Base-by-base conservation (phyloP, 2,329 filamentous ascomycete genomes). In the Fusarium globosum region DNA sequence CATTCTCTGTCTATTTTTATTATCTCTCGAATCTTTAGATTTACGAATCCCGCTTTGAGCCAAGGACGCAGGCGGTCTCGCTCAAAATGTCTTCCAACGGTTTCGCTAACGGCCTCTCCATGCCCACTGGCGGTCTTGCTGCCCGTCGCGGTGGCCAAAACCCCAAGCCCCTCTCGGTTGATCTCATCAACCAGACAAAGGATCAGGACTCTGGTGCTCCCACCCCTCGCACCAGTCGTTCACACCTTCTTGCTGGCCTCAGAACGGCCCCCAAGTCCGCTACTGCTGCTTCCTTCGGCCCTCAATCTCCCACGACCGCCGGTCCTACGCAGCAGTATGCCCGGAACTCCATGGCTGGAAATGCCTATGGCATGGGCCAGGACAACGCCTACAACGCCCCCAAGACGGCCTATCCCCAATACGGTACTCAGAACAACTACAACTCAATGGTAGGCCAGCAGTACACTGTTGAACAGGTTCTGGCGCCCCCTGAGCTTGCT, bases 51-150 rank as follows among this genome's bases (percentile, higher is more conserved):
- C 46, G 69, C 71, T 69, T 75, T 85, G 86, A 88, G 85, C 83
- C 77, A 92, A 97, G 92, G 93, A 97, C 96, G 92, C 96, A 90
- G 96, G 96, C 90, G 94, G 95, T 96, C 94, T 97, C 88, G 93
- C 95, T 96, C 95, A 97, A 97, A 90, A 98, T 98, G 96, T 94
- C 94, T 87, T 96, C 94, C 88, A 94, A 92, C 88, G 89, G 92
- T 83, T 93, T 93, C 83, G 86, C 89, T 81, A 89, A 89, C 83
- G 92, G 90, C 78, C 88, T 97, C 78, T 90, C 91, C 80, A 90
- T 94, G 85, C 93, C 95, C 60, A 87, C 90, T 71, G 90, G 93
- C 75, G 94, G 95, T 79, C 93, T 97, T 80, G 94, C 94, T 73
- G 96, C 95, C 33, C 88, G 89, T 78, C 92, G 96, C 75, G 94